Base-by-base conservation (phyloP, 805 yeast genomes). In the Saccharomycopsis sp. region DNA sequence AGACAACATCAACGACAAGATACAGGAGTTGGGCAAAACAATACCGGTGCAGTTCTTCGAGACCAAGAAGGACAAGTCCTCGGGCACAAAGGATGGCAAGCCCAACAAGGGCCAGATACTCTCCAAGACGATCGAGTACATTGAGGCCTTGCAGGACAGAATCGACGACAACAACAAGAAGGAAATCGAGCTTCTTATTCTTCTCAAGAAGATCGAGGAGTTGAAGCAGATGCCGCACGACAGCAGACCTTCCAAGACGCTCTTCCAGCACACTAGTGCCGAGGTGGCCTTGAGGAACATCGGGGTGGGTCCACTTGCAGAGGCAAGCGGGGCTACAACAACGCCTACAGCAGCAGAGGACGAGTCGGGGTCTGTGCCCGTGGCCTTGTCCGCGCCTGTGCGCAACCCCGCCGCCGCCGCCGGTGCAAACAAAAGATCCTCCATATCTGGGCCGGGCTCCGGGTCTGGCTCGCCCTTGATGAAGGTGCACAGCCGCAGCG, bases 71-170 rank as follows among this genome's bases (percentile, higher is more conserved):
- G 44, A 42, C 15, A 46, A 46, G 25, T 39, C 44, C 6, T 36
- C 45, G 8, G 89, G 89, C 0, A 81, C 89, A 1, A 80, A 78
- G 48, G 89, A 81, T 52, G 92, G 89, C 2, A 81, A 80, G 50
- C 94, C 94, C 0, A 82, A 81, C 53, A 83, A 83, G 59, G 94
- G 94, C 2, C 89, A 81, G 55, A 80, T 83, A 2, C 62, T 83
- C 44, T 71, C 84, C 6, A 81, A 79, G 53, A 72, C 85, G 0
- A 87, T 82, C 2, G 87, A 80, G 47, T 82, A 80, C 52, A 73
- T 83, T 31, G 76, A 73, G 45, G 62, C 61, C 46, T 58, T 84
- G 26, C 94, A 84, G 55, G 76, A 73, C 46, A 65, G 72, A 43
- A 84, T 86, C 44, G 95, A 86, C 55, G 75, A 74, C 42, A 81